Base-by-base conservation (phyloP, 1,284 basidiomycete species). In the Golubevia pallescens region DNA sequence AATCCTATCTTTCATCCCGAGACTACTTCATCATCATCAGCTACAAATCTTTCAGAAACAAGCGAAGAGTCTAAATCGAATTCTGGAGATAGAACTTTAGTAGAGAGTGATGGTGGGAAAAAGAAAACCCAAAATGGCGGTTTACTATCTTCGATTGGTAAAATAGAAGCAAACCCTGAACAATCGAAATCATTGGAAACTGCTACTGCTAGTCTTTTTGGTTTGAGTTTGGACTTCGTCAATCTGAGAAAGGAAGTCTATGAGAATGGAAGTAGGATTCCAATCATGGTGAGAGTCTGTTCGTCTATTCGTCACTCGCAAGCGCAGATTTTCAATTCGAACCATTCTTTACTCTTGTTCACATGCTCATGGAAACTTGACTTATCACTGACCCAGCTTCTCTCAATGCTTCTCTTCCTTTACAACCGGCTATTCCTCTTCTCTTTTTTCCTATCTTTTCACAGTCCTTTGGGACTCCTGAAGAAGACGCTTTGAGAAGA, bases 171-270 rank as follows among this genome's bases (percentile, higher is more conserved):
- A 69, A 98, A 99, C 79, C 96, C 97, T 0, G 94, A 96, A 58
- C 97, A 99, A 87, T 96, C 93, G 63, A 99, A 99, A 86, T 97
- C 98, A 86, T 89, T 99, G 42, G 96, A 99, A 87, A 98, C 97
- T 0, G 96, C 95, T 0, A 92, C 92, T n/a, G 92, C 94, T 34
- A 90, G 89, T 34, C 88, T 99, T 24, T 88, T 94, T 59, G 95
- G 90, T 1, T 87, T 93, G 57, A 93, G 95, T 66, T 88, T 99
- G 61, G 97, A 99, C 86, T 92, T 98, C 78, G 97, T 99, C 10
- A 98, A 98, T 81, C 88, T 99, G 58, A 88, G 97, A 66, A 93
- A 98, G 86, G 94, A 93, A 73, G 79, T 81, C n/a, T 99, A 99
- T 86, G 90, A 93, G 0, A 89, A 90, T 51, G 89, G 90, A 60